A percentile compares a stretch with the other conserved stretches of the same genome.
Conservation (phyloP, 2,329 filamentous ascomycete genomes). For the Cladosporium cucumerinum region DNA sequence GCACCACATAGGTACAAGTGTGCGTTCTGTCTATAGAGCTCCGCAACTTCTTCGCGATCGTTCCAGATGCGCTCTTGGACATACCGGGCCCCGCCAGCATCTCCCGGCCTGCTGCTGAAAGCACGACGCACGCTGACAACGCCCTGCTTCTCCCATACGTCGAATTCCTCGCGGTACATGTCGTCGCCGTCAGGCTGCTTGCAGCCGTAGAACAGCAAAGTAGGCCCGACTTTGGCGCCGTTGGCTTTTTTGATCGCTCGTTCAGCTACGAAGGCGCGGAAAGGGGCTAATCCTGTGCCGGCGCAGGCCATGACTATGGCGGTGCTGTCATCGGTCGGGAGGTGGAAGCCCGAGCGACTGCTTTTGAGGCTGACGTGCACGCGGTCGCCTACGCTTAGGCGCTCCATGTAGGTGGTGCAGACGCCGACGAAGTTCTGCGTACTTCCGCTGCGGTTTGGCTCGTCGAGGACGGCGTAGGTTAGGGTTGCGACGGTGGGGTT, state of each 20-base stretch:
- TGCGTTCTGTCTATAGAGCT: constrained; percentile 49
- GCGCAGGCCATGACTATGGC: constrained; percentile 52
- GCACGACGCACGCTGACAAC: constrained; percentile 61
- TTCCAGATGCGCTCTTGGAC: constrained; percentile 53
- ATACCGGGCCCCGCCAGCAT: constrained; percentile 47
- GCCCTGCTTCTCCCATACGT: constrained; percentile 57
- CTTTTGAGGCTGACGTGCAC: constrained; percentile 33
- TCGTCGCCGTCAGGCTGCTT: constrained; percentile 54
- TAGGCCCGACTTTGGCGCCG: constrained; percentile 51
- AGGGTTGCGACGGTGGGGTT: constrained; percentile 36
- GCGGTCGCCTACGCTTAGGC: constrained; percentile 55
- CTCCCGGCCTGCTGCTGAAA: constrained; percentile 48
- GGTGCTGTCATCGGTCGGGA: constrained; percentile 40
- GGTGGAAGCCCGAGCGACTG: constrained; percentile 45
- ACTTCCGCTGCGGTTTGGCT: constrained; percentile 53
- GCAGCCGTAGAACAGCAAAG: constrained; percentile 65
- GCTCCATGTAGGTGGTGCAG: constrained; percentile 40
- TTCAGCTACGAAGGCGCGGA: constrained; percentile 43
- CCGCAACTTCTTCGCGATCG: constrained; percentile 45
- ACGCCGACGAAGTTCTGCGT: constrained; percentile 35
- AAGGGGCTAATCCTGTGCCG: constrained; percentile 49
- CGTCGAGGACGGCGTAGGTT: constrained; percentile 40
- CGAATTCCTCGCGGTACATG: constrained; percentile 58
- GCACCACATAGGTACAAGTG: constrained; percentile 63
- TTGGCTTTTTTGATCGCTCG: constrained; percentile 43